Evolutionary conservation across 257 asterid species (phyloP).

Genomic region (Agastache rugosa): DNA sequence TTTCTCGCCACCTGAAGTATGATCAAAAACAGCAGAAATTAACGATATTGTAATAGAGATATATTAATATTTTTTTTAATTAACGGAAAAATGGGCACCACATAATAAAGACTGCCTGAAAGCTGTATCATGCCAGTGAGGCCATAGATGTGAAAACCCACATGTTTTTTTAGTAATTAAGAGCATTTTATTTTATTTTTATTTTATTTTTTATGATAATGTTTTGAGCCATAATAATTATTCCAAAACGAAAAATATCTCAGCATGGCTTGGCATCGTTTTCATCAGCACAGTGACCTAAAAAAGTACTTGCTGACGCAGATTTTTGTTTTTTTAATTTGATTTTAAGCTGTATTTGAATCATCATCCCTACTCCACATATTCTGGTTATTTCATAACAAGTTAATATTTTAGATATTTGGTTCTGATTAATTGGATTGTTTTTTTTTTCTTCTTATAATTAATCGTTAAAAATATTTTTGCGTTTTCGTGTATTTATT

Average conservation of each 20-base stretch:
- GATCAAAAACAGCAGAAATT: constrained; percentile 27
- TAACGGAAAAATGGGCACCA: constrained; percentile 12
- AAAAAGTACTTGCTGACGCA: constrained; percentile 31
- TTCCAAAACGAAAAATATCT: constrained; percentile 44
- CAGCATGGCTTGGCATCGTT: constrained; percentile 50
- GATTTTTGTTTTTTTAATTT: constrained; percentile 39
- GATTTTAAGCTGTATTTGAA: neutral
- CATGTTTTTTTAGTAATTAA: constrained; percentile 8
- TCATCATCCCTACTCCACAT: constrained; percentile 27
- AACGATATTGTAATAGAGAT: neutral
- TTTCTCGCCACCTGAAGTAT: constrained; percentile 38
- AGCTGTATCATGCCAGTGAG: constrained; percentile 21
- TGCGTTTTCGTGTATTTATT: neutral
- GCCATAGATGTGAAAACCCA: constrained; percentile 36
- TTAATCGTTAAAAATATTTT: neutral
- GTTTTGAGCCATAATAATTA: constrained; percentile 48
- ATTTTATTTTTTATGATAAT: constrained; percentile 19
- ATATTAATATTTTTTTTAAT: no score
- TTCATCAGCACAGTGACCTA: constrained; percentile 44
- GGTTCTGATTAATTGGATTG: neutral
- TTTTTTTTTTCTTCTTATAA: no score
- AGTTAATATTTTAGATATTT: constrained; percentile 20
- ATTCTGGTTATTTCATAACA: constrained; percentile 15
- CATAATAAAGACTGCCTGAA: no score
- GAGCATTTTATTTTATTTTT: neutral